Conservation (phyloP, 805 yeast genomes). For the Pichia membranifaciens region DNA sequence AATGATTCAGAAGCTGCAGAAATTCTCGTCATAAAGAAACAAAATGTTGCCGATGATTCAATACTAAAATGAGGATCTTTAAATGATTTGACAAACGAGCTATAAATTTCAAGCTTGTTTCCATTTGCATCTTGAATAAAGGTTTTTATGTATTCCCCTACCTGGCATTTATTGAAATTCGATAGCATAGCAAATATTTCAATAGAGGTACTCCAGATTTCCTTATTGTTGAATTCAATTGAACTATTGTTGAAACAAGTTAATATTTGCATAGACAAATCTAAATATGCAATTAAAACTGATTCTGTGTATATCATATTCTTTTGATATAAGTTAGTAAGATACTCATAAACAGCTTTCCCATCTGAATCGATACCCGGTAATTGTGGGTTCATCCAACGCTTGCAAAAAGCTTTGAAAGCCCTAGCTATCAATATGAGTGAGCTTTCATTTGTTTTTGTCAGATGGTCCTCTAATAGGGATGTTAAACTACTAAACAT, state of each 20-base stretch:
- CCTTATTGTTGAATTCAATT: not conserved
- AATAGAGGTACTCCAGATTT: constrained; percentile 8
- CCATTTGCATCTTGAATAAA: not conserved
- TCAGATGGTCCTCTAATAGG: constrained; percentile 18
- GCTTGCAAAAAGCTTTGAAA: constrained; percentile 21
- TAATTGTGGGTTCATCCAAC: constrained; percentile 25
- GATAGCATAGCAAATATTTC: constrained; percentile 2
- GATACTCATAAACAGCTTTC: constrained; percentile 43
- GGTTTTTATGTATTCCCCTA: constrained; percentile 1
- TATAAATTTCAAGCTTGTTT: constrained; percentile 28
- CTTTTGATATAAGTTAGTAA: constrained; percentile 36
- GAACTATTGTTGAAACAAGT: not conserved
- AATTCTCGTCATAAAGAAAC: constrained; percentile 31
- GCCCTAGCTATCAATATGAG: constrained; percentile 31
- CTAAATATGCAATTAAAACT: constrained; percentile 30
- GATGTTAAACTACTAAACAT: constrained; percentile 14
- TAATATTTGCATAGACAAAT: constrained; percentile 25
- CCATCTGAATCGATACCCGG: constrained; percentile 36
- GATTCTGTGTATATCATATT: constrained; percentile 35
- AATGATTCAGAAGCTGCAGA: constrained; percentile 30
- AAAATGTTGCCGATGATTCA: constrained; percentile 37
- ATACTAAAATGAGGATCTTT: constrained; percentile 32
- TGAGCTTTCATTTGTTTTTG: constrained; percentile 37
- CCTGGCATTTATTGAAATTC: constrained; percentile 7
- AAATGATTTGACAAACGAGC: constrained; percentile 28